A percentile compares a stretch with the other conserved stretches of the same genome.
Conservation (phyloP, 805 yeast species). For the Phaffomyces antillensis region DNA sequence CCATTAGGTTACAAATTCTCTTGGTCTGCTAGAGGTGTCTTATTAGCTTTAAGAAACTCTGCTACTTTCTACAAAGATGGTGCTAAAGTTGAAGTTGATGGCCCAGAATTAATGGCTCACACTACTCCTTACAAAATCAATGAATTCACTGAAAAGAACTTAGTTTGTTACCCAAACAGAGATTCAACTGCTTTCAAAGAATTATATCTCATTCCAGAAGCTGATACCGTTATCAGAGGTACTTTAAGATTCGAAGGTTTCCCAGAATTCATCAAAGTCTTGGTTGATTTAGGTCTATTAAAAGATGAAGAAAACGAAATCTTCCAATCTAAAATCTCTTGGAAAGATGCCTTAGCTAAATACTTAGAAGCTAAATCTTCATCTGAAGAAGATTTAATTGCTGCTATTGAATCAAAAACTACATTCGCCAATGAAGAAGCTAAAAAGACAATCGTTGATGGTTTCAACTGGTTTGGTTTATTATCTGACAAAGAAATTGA, state of each 20-base stretch:
- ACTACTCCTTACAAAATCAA: conserved; percentile 96
- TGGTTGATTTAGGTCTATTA: conserved; percentile 90
- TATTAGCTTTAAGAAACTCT: conserved; percentile 88
- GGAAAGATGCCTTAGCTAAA: conserved; percentile 83
- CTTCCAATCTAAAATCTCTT: conserved; percentile 54
- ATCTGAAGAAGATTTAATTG: conserved; percentile 64
- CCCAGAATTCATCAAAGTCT: conserved; percentile 94
- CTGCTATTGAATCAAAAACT: conserved; percentile 71
- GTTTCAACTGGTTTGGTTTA: conserved; percentile 91
- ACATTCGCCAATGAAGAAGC: conserved; percentile 75
- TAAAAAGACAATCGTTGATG: conserved; percentile 79
- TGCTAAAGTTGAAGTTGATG: conserved; percentile 65
- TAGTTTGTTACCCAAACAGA: conserved; percentile 96
- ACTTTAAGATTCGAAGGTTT: conserved; percentile 97
- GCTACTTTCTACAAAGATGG: conserved; percentile 90
- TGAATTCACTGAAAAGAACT: conserved; percentile 60
- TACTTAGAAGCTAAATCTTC: conserved; percentile 69
- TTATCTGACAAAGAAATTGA: conserved; percentile 69
- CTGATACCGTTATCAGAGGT: conserved; percentile 94
- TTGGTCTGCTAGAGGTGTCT: conserved; percentile 98
- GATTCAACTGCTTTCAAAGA: conserved; percentile 93
- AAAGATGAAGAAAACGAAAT: conserved; percentile 63
- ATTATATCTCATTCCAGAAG: conserved; percentile 92
- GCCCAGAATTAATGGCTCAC: conserved; percentile 90
- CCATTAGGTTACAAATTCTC: conserved; percentile 98